These are phyloP conservation scores for Tilletia indica DNA, from an alignment of 1,284 basidiomycete genomes.

Conservation along the genomic window DNA sequence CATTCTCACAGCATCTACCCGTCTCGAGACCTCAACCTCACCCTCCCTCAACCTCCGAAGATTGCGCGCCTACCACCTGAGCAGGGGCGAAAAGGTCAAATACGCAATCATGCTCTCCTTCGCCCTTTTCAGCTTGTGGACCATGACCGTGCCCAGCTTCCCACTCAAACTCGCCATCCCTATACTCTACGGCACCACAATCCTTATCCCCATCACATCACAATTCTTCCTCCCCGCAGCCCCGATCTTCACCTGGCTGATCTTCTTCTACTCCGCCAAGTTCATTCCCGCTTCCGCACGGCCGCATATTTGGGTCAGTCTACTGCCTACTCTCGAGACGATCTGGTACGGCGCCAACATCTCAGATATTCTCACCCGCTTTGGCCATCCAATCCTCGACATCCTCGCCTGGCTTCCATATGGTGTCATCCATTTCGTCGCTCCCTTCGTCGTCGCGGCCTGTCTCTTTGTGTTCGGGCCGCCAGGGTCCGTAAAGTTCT, in stretches of 20 bases:
- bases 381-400: constrained; percentile 86
- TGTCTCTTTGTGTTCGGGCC: constrained; percentile 77
- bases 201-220: constrained; percentile 80
- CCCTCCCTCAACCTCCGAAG: constrained; percentile 41
- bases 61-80: constrained; percentile 39
- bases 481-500: constrained; percentile 77
- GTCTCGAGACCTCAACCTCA: constrained; percentile 48
- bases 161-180: constrained; percentile 79
- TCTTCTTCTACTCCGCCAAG: constrained; percentile 74
- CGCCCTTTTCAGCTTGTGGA: constrained; percentile 71
- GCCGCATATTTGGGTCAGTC: constrained; percentile 82
- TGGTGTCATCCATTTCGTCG: constrained; percentile 82
- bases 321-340: constrained; percentile 89
- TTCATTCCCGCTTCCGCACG: constrained; percentile 76
- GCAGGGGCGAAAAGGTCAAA: constrained; percentile 44
- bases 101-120: constrained; percentile 44
- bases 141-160: constrained; percentile 71
- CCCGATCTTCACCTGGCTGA: constrained; percentile 73
- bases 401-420: constrained; percentile 94
- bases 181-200: constrained; percentile 67
- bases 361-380: constrained; percentile 89
- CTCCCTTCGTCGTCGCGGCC: constrained; percentile 65
- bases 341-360: constrained; percentile 96
- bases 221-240: constrained; percentile 90
- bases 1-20: constrained; percentile 42